Base-by-base conservation (phyloP, 768 basidiomycete genomes). In the Tulasnella sp. region DNA sequence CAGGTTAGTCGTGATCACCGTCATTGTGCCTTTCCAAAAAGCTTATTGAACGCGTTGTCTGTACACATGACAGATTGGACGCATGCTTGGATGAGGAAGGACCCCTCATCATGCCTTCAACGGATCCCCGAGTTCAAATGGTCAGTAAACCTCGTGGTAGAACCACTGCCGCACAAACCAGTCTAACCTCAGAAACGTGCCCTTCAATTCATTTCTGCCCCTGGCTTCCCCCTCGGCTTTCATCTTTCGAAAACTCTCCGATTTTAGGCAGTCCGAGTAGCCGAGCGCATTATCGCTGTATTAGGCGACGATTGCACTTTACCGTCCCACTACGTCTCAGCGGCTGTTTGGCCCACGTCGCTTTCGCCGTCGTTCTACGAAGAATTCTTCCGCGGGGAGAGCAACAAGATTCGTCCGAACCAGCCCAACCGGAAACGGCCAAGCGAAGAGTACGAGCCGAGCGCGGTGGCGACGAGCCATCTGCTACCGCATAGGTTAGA, bases 401-500 rank as follows among this genome's bases (percentile, higher is more conserved):
- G 51, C 39, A 20, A 42, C 23, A 48, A 79, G 37, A 51, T 44
- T 29, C 46, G 79, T 5, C 70, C 55, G 40, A 23, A n/a, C 16
- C 37, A 26, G 11, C 20, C 72, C 26, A 39, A 72, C 46, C 20
- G 42, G 3, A 44, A 42, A 77, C 48, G 39, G 61, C 75, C 75
- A 26, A 67, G 61, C 61, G 46, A 67, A 23, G 78, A 79, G 37
- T 73, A 79, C 71, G 26, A 39, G 2, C 79, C 79, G 6, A 80
- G 78, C 73, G 79, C 79, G 5, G 67, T 78, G 16, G 84, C 84
- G 0, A 77, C 78, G 39, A 81, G 81, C 20, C 81, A 79, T 13
- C 82, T 83, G 48, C 82, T 86, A 83, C 85, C 86, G n/a, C 85
- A 82, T 61, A 77, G 84, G 75, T 83, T 84, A 7, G 83, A 82